phyloP scores from a whole-genome alignment of 2,329 filamentous ascomycete species.

The Magnaporthiopsis incrustans region DNA sequence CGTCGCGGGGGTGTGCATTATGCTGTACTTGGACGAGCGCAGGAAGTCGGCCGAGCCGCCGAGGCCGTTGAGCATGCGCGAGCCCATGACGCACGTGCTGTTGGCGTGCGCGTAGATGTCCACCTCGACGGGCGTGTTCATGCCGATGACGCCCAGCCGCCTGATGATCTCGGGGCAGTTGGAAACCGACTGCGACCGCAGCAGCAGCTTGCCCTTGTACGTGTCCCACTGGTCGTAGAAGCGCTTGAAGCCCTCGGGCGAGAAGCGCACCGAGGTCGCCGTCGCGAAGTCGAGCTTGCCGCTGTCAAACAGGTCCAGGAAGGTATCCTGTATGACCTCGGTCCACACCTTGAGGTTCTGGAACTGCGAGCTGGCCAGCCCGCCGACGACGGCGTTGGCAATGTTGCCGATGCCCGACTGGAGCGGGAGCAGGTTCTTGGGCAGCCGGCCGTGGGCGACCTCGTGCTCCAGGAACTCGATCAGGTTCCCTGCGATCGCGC shows the following conservation, averaged over 20 bases:
- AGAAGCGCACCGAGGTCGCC: constrained; percentile 84
- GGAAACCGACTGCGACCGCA: constrained; percentile 80
- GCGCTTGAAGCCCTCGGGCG: constrained; percentile 80
- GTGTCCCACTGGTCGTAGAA: constrained; percentile 82
- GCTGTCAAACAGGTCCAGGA: constrained; percentile 86
- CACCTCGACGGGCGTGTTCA: constrained; percentile 92
- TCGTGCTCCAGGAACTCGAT: constrained; percentile 83
- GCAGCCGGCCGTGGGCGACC: constrained; percentile 68
- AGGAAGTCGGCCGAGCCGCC: constrained; percentile 79
- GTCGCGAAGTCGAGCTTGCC: constrained; percentile 85
- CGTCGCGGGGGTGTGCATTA: constrained; percentile 82
- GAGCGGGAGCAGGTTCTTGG: constrained; percentile 49
- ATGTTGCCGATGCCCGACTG: constrained; percentile 88
- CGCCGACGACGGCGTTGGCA: constrained; percentile 83
- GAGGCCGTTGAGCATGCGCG: constrained; percentile 78
- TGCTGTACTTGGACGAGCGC: constrained; percentile 70
- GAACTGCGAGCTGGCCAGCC: constrained; percentile 74
- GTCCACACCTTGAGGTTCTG: constrained; percentile 88
- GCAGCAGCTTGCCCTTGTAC: constrained; percentile 74
- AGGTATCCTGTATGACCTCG: constrained; percentile 86
- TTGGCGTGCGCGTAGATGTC: constrained; percentile 95
- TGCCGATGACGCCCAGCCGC: constrained; percentile 78
- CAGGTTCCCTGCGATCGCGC: constrained; percentile 67
- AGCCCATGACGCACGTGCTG: constrained; percentile 82
- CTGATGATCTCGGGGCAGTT: constrained; percentile 90